Evolutionary conservation across 2,329 filamentous ascomycete species (phyloP), one percentile per base, ranked within the genome.

Genomic region (Phaeophleospora eucalypticola): DNA sequence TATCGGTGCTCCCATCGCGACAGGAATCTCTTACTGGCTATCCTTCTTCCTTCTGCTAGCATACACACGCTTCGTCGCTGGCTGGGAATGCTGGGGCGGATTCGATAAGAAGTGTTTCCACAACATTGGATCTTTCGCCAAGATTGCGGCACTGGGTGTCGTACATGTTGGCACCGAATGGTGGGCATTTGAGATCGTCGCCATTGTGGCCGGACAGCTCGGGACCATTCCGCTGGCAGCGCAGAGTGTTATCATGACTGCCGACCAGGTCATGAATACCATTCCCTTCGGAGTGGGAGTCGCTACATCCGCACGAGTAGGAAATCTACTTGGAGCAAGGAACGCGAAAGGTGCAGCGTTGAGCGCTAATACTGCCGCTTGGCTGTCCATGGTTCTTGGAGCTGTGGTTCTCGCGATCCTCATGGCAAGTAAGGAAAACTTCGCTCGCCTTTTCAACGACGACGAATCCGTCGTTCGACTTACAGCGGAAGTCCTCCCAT

Each of bases 141-240:
- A 82, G 8, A 79, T 95, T 3, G 87, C 89, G 0, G 67, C 85
- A 12, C 72, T 94, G 0, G 89, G 89, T 0, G 75, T 94, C 35
- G 70, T 94, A 3, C 89, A 94, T 54, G 86, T 95, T 4, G 89
- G 62, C 8, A 93, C 88, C 0, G 89, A 95, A 68, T 95, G 88
- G 89, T 94, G 89, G 89, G 89, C 89, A 0, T 95, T 95, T 58
- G 89, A 94, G 68, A 91, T 94, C 55, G 87, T 94, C 1, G 87
- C 88, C 1, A 77, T 94, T 0, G 87, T 86, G 2, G 88, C 89
- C 4, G 89, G 89, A 1, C 79, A 83, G 29, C 77, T 95, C 0
- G 89, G 89, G 3, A 90, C 86, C 0, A 70, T 89, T 27, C 78
- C 87, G 0, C 75, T 95, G 0, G 89, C 89, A 1, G 86, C 89